These are phyloP conservation scores for Babesia bigemina DNA, from an alignment of 169 alveolate species.

Conservation along the genomic window DNA sequence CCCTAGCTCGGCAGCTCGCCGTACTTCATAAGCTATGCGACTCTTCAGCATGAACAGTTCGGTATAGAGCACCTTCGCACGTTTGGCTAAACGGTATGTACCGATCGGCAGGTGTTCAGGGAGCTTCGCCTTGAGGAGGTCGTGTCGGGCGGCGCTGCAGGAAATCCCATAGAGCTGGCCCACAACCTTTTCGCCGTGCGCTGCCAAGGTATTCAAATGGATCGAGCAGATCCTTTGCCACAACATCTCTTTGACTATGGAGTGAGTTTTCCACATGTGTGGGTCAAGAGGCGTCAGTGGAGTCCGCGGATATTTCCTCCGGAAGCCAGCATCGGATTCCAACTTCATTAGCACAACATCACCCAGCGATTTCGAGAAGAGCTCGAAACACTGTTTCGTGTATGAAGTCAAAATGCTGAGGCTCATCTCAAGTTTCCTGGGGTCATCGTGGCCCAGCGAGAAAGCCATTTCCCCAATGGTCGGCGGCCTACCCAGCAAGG, in stretches of 20 bases:
- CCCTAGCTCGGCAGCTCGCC: conserved; percentile 1
- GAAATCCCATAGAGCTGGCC: conserved; percentile 14
- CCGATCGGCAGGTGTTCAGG: conserved; percentile 63
- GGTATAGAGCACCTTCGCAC: conserved; percentile 18
- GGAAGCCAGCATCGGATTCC: conserved; percentile 1
- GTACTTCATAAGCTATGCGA: neutral
- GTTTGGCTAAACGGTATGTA: conserved; percentile 33
- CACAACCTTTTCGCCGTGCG: conserved; percentile 9
- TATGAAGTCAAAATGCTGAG: neutral
- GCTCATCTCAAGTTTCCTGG: neutral
- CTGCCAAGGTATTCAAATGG: conserved; percentile 16
- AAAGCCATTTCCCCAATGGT: conserved; percentile 37
- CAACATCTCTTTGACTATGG: conserved; percentile 26
- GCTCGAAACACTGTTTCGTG: neutral
- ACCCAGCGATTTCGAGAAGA: conserved; percentile 1
- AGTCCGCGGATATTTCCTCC: neutral
- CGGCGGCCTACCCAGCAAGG: conserved; percentile 47
- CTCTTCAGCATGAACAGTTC: conserved; percentile 1
- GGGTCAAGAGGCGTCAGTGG: conserved; percentile 44
- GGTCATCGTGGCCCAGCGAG: conserved; percentile 37
- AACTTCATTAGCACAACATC: conserved; percentile 7
- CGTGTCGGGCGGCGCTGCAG: conserved; percentile 19
- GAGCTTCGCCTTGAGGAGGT: conserved; percentile 32
- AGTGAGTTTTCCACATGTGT: conserved; percentile 61
- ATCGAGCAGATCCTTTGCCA: conserved; percentile 39